Percentiles rank a stretch among this genome's conserved stretches.
These are phyloP conservation scores for Colletotrichum tamarilloi DNA, from an alignment of 2,329 filamentous ascomycete genomes.

Conservation along the genomic window DNA sequence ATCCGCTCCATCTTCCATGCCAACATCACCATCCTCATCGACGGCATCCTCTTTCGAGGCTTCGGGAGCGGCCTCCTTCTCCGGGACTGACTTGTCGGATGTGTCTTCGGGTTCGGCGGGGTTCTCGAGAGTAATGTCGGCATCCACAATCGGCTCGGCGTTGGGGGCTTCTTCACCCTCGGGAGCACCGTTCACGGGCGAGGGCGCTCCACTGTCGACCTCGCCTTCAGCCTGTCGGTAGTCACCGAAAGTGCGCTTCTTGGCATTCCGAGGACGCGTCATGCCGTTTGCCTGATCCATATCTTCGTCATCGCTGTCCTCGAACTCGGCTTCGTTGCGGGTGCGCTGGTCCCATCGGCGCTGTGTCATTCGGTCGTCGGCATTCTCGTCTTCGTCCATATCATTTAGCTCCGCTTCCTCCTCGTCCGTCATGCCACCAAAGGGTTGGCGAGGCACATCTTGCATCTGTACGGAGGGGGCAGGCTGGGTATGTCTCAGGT, in stretches of 20 bases:
- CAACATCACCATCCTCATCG: constrained; percentile 62
- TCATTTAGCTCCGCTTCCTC: constrained; percentile 75
- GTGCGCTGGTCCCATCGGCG: constrained; percentile 84
- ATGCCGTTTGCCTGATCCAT: constrained; percentile 79
- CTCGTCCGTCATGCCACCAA: constrained; percentile 73
- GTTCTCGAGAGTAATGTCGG: constrained; percentile 45
- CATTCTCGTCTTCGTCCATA: constrained; percentile 86
- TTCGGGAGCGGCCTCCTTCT: constrained; percentile 27
- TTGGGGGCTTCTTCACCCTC: constrained; percentile 43
- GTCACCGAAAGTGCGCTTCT: constrained; percentile 63
- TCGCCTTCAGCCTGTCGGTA: constrained; percentile 56
- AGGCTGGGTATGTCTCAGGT: constrained; percentile 85
- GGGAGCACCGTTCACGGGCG: constrained; percentile 50
- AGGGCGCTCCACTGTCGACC: constrained; percentile 50
- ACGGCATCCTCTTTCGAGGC: constrained; percentile 44
- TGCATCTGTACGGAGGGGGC: constrained; percentile 94
- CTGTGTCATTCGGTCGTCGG: constrained; percentile 84
- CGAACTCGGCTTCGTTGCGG: constrained; percentile 81
- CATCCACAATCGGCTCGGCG: constrained; percentile 39
- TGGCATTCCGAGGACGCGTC: constrained; percentile 58
- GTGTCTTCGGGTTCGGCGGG: constrained; percentile 42
- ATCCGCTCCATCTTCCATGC: constrained; percentile 57
- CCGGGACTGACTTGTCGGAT: constrained; percentile 11
- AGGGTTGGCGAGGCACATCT: constrained; percentile 73
- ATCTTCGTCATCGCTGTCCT: constrained; percentile 92